Evolutionary conservation across 495 filamentous ascomycete genomes (phyloP).

Genomic region (Cercophora scortea): DNA sequence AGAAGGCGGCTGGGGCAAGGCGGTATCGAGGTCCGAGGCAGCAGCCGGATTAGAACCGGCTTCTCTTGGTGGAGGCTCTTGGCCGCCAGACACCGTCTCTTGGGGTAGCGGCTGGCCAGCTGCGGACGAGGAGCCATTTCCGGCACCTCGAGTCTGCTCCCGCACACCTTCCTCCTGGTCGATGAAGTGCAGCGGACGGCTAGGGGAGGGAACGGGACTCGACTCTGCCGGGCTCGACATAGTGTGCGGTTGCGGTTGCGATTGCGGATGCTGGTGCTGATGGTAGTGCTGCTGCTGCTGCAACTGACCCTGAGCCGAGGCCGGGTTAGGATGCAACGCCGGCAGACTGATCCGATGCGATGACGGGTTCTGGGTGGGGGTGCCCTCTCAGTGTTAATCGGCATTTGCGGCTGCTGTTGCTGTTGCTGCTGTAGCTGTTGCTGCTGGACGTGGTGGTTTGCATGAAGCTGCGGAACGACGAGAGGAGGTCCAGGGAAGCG

Average conservation of each 20-base stretch:
- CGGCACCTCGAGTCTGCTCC: neutral
- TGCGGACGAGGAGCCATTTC: neutral
- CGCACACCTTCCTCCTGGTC: neutral
- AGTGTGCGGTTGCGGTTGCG: neutral
- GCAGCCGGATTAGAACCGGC: neutral
- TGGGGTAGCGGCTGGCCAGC: neutral
- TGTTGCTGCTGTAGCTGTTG: no score
- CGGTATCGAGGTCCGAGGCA: neutral
- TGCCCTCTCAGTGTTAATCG: no score
- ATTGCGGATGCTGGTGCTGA: neutral
- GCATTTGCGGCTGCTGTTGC: no score
- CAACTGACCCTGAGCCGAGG: neutral
- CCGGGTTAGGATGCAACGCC: neutral
- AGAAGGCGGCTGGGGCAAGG: neutral
- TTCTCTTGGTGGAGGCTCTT: neutral
- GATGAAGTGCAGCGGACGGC: neutral
- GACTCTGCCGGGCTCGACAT: constrained; percentile 10
- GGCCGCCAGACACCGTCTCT: neutral
- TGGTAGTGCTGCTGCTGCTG: neutral
- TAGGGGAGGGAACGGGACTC: constrained; percentile 4
- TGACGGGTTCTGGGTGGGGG: no score
- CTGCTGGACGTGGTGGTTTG: no score
- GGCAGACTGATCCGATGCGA: no score
- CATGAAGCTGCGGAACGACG: no score
- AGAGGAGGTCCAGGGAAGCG: no score